phyloP scores from a whole-genome alignment of 768 basidiomycete species.

The Auriscalpium microsporum region DNA sequence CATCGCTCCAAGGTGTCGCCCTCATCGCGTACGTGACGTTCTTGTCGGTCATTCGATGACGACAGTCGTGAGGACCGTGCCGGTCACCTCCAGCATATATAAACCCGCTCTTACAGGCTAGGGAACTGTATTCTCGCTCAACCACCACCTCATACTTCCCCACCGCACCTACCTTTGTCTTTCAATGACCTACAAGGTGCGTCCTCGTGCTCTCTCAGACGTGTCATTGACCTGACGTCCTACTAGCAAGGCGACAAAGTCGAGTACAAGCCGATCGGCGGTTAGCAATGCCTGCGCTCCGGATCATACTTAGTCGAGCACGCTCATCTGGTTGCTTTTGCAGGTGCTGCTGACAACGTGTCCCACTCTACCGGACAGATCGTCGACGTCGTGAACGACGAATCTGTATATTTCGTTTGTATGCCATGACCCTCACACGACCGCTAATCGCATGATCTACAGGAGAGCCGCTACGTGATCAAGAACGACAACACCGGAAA shows the following conservation, averaged over 20 bases:
- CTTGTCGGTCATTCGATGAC: conserved; percentile 1
- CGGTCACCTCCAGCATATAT: not conserved
- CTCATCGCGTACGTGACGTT: not conserved
- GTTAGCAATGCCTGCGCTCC: conserved; percentile 1
- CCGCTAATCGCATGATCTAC: not conserved
- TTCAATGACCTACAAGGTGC: not conserved
- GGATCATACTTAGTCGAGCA: not conserved
- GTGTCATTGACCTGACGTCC: not conserved
- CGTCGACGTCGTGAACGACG: conserved; percentile 24
- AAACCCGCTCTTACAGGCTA: not conserved
- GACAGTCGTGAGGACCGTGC: not conserved
- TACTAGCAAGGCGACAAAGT: conserved; percentile 32
- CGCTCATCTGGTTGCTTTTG: no score
- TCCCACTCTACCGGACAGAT: conserved; percentile 30
- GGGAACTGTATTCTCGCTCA: not conserved
- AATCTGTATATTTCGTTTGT: conserved; percentile 23
- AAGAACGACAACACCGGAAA: conserved; percentile 38
- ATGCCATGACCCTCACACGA: no score
- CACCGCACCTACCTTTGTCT: not conserved
- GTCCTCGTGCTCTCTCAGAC: not conserved
- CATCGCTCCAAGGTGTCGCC: no score
- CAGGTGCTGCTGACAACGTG: conserved; percentile 28
- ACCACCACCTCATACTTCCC: not conserved
- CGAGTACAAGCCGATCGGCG: conserved; percentile 37
- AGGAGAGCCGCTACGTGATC: conserved; percentile 30